Percentiles rank a stretch among this genome's conserved stretches.
phyloP scores from a whole-genome alignment of 2,329 filamentous ascomycete genomes.

The Erysiphe neolycopersici region DNA sequence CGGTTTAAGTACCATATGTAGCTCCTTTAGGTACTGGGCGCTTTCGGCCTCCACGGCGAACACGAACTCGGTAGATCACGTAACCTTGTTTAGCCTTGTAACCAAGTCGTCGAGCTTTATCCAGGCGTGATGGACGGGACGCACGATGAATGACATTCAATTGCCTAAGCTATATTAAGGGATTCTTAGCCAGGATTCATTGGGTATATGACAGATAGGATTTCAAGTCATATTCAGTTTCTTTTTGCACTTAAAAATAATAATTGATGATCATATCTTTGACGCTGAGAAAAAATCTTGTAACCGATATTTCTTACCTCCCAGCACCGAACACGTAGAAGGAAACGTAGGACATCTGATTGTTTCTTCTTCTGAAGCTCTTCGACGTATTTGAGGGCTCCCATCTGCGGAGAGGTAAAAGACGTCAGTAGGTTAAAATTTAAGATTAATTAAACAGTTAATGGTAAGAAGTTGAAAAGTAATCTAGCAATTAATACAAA shows the following conservation, averaged over 20 bases:
- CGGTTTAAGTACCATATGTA: slow-evolving; percentile 57
- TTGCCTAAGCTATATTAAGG: slow-evolving; percentile 99
- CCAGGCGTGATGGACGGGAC: slow-evolving; percentile 88
- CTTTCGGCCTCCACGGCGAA: slow-evolving; percentile 98
- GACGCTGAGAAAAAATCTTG: slow-evolving; percentile 12
- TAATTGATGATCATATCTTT: slow-evolving; percentile 1
- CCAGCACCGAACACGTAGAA: slow-evolving; percentile 99
- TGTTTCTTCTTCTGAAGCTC: slow-evolving; percentile 99
- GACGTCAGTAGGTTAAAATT: too few relatives aligned
- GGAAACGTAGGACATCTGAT: slow-evolving; percentile 98
- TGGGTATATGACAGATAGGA: slow-evolving; percentile 65
- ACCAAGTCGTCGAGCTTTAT: slow-evolving; percentile 98
- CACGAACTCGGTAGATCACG: slow-evolving; percentile 98
- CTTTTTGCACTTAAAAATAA: slow-evolving; percentile 4
- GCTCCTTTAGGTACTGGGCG: slow-evolving; percentile 88
- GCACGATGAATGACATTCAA: slow-evolving; percentile 99
- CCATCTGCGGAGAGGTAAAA: slow-evolving; percentile 19
- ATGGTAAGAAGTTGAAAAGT: too few relatives aligned
- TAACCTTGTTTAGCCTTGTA: slow-evolving; percentile 99
- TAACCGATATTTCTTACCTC: slow-evolving; percentile 45
- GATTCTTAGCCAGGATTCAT: slow-evolving; percentile 99
- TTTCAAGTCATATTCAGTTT: slow-evolving; percentile 8
- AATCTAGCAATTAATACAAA: too few relatives aligned
- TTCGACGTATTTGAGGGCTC: slow-evolving; percentile 99
- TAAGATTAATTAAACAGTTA: too few relatives aligned